These are phyloP conservation scores for Debaryomycetaceae sp. DNA, from an alignment of 1,139 yeast species.

Conservation along the genomic window DNA sequence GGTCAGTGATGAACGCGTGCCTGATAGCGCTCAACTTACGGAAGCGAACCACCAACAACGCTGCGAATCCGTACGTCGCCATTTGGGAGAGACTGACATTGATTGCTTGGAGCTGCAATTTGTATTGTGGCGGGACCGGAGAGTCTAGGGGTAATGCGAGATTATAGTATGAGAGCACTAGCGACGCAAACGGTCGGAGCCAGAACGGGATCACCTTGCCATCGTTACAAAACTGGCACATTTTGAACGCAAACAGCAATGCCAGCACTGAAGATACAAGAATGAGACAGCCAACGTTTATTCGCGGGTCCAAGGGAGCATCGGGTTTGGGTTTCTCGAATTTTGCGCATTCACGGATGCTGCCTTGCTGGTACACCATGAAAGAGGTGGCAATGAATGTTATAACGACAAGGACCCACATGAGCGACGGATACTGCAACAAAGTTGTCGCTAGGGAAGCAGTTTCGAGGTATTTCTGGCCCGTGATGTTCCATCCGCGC, in stretches of 20 bases:
- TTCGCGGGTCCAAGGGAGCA: too few relatives aligned
- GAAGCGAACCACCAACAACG: slow-evolving; percentile 10
- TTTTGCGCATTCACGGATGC: slow-evolving; percentile 7
- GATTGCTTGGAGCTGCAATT: slow-evolving; percentile 15
- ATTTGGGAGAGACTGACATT: slow-evolving; percentile 19
- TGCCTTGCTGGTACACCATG: slow-evolving; percentile 20
- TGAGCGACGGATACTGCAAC: slow-evolving; percentile 13
- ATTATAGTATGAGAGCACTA: slow-evolving; percentile 19
- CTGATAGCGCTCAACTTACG: slow-evolving; percentile 16
- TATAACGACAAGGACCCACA: slow-evolving; percentile 40
- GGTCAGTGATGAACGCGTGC: slow-evolving; percentile 26
- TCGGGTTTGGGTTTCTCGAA: slow-evolving; percentile 2
- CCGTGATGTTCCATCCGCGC: slow-evolving; percentile 86
- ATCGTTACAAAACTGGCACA: slow-evolving; percentile 43
- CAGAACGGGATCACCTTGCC: slow-evolving; percentile 39
- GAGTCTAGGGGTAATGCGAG: slow-evolving; percentile 3
- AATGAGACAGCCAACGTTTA: slow-evolving; percentile 10
- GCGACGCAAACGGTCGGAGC: slow-evolving; percentile 18
- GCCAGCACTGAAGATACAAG: slow-evolving; percentile 18
- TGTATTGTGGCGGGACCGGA: slow-evolving; percentile 9
- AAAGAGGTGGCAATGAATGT: slow-evolving; percentile 24
- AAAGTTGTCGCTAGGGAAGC: slow-evolving; percentile 35
- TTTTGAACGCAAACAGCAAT: slow-evolving; percentile 50
- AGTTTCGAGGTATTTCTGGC: slow-evolving; percentile 58
- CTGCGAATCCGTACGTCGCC: slow-evolving; percentile 11